phyloP scores from a whole-genome alignment of 805 yeast species.

The Kodamaea leandrae region DNA sequence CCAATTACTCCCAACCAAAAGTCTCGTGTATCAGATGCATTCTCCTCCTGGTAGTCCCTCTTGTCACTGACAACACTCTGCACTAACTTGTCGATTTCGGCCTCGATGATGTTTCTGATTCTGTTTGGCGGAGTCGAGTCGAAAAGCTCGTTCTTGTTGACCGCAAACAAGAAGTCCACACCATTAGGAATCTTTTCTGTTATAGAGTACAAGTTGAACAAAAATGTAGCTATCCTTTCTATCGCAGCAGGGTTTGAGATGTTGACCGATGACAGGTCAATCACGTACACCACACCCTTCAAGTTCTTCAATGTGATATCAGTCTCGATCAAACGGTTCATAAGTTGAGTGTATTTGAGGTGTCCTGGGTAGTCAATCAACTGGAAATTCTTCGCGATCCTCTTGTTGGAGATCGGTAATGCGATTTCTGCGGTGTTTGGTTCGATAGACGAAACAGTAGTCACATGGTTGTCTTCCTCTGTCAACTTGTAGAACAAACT shows the following conservation, averaged over 20 bases:
- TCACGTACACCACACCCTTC: constrained; percentile 68
- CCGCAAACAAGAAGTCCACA: constrained; percentile 70
- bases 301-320: constrained; percentile 39
- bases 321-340: constrained; percentile 47
- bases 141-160: constrained; percentile 84
- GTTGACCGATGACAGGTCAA: constrained; percentile 69
- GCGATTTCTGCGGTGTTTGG: constrained; percentile 28
- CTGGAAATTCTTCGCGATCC: constrained; percentile 40
- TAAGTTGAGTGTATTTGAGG: constrained; percentile 61
- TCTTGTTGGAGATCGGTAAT: constrained; percentile 35
- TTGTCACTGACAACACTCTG: constrained; percentile 46
- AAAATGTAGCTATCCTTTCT: constrained; percentile 50
- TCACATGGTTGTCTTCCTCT: constrained; percentile 9
- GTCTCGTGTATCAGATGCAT: constrained; percentile 36
- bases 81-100: constrained; percentile 58
- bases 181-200: constrained; percentile 70
- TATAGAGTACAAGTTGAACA: constrained; percentile 55
- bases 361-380: constrained; percentile 90
- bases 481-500: constrained; percentile 41
- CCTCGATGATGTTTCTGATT: constrained; percentile 57
- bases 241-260: constrained; percentile 36
- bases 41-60: constrained; percentile 33
- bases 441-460: constrained; percentile 40
- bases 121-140: constrained; percentile 71
- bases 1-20: constrained; percentile 44